phyloP scores from a whole-genome alignment of 768 basidiomycete genomes.

The Lanmaoa pseudosensibilis region DNA sequence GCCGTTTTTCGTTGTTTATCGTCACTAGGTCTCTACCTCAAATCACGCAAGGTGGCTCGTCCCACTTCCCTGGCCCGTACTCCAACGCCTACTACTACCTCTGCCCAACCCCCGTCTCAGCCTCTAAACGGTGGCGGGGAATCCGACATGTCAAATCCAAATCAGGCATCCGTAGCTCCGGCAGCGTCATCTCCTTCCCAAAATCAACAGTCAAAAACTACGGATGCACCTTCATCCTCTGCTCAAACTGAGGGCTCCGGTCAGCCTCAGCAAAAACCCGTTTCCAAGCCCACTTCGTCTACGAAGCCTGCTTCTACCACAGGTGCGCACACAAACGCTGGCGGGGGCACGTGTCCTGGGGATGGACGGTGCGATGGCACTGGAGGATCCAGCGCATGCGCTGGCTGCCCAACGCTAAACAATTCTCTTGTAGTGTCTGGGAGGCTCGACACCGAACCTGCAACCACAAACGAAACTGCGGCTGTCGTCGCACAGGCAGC shows the following conservation, averaged over 20 bases:
- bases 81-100: slow-evolving; percentile 36
- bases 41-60: slow-evolving; percentile 74
- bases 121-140: slow-evolving; percentile 36
- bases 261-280: slow-evolving; percentile 28
- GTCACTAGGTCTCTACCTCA: slow-evolving; percentile 77
- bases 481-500: slow-evolving; percentile 16
- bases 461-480: slow-evolving; percentile 21
- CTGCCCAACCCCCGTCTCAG: slow-evolving; percentile 32
- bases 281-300: slow-evolving; percentile 26
- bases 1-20: slow-evolving; percentile 35
- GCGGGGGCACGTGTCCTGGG: slow-evolving; percentile 88
- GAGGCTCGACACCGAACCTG: slow-evolving; percentile 41
- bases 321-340: slow-evolving; percentile 33
- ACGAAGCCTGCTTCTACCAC: slow-evolving; percentile 29
- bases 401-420: slow-evolving; percentile 96
- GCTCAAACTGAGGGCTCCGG: slow-evolving; percentile 26
- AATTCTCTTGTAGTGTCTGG: slow-evolving; percentile 61
- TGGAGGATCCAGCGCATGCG: slow-evolving; percentile 89
- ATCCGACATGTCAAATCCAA: slow-evolving; percentile 38
- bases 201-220: slow-evolving; percentile 34
- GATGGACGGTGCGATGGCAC: slow-evolving; percentile 98
- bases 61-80: slow-evolving; percentile 56
- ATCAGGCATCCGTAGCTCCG: slow-evolving; percentile 36
- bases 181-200: slow-evolving; percentile 27
- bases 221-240: slow-evolving; percentile 29